phyloP scores from a whole-genome alignment of 1,139 yeast species.

The Arxiozyma heterogenica region DNA sequence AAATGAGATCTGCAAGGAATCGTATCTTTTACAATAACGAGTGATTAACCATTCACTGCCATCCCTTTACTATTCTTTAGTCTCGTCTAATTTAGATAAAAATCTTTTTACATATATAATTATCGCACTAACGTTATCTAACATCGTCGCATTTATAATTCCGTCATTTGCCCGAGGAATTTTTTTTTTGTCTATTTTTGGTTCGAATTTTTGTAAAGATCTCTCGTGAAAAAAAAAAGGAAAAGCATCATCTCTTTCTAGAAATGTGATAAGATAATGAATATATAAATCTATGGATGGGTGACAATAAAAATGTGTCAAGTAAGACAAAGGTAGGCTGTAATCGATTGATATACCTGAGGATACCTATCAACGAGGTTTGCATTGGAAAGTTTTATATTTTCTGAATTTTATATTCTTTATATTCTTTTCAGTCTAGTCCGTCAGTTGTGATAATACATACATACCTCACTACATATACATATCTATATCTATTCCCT shows the following conservation, averaged over 20 bases:
- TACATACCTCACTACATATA: background rate
- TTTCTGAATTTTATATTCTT: background rate
- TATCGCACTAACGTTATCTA: background rate
- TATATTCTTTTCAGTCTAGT: too few species aligned
- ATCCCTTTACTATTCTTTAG: too few species aligned
- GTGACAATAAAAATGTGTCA: background rate
- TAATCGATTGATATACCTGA: background rate
- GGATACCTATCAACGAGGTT: background rate
- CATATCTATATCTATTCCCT: background rate
- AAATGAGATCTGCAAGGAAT: constrained; percentile 4
- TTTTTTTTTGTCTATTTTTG: background rate
- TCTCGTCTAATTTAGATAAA: background rate
- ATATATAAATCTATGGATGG: too few species aligned
- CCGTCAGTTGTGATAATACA: background rate
- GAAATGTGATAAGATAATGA: too few species aligned
- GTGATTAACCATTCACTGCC: background rate
- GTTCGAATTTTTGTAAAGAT: background rate
- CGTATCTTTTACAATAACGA: constrained; percentile 2
- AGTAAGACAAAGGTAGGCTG: background rate
- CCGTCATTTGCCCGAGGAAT: background rate
- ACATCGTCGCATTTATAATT: background rate
- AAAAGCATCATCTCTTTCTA: too few species aligned
- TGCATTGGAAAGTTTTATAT: background rate
- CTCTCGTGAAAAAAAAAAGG: background rate
- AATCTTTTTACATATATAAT: background rate